Percentiles rank a stretch among this genome's conserved stretches.
phyloP scores from a whole-genome alignment of 2,329 filamentous ascomycete genomes.

The Ascochyta clinopodiicola region DNA sequence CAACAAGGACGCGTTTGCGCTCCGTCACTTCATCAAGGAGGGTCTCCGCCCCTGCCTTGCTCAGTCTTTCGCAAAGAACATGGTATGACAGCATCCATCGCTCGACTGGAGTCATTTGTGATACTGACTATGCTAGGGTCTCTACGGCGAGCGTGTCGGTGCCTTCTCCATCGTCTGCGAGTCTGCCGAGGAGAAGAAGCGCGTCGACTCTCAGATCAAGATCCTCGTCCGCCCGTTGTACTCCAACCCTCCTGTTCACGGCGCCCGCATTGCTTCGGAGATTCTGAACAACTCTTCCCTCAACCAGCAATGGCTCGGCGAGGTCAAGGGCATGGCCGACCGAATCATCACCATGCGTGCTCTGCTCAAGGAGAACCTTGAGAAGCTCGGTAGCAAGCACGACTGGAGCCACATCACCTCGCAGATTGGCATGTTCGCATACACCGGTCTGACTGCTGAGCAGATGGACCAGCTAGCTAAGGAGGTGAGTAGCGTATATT shows the following conservation, averaged over 20 bases:
- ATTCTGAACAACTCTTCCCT: slow-evolving; percentile 86
- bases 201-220: slow-evolving; percentile 96
- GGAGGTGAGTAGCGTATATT: slow-evolving; percentile 63
- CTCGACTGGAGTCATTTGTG: not conserved
- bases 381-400: slow-evolving; percentile 92
- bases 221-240: slow-evolving; percentile 96
- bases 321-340: slow-evolving; percentile 99
- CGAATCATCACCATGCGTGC: slow-evolving; percentile 99
- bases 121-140: slow-evolving; percentile 64
- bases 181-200: slow-evolving; percentile 89
- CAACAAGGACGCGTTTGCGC: slow-evolving; percentile 89
- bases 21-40: slow-evolving; percentile 91
- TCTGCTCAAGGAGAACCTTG: slow-evolving; percentile 91
- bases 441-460: slow-evolving; percentile 88
- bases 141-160: slow-evolving; percentile 97
- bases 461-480: slow-evolving; percentile 92
- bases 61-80: slow-evolving; percentile 99
- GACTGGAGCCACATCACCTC: slow-evolving; percentile 99
- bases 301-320: slow-evolving; percentile 91
- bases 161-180: slow-evolving; percentile 92
- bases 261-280: slow-evolving; percentile 88
- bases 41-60: slow-evolving; percentile 87
- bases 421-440: slow-evolving; percentile 98
- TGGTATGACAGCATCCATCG: slow-evolving; percentile 63
- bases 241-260: slow-evolving; percentile 97